Evolutionary conservation across 441 rosid genomes (phyloP).

Genomic region (Melastoma candidum): DNA sequence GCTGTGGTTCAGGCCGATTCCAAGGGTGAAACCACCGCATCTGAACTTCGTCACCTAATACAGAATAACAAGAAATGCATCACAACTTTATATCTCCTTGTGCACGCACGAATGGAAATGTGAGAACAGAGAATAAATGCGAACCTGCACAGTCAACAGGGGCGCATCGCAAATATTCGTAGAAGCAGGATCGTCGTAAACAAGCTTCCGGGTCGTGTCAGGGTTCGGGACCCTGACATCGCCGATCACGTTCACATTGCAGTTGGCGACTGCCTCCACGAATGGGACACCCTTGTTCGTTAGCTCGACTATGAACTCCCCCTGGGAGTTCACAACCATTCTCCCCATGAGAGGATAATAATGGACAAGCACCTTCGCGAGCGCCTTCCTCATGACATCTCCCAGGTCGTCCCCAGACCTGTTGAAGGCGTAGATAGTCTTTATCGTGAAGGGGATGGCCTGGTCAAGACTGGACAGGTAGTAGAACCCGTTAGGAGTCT

Average conservation of each 20-base stretch:
- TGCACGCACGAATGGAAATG: no score
- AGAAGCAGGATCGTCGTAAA: slow-evolving; percentile 8
- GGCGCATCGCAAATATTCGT: slow-evolving; percentile 13
- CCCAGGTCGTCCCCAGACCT: no score
- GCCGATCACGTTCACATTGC: slow-evolving; percentile 13
- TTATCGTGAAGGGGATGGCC: no score
- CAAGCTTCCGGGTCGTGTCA: slow-evolving; percentile 6
- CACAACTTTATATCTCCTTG: no score
- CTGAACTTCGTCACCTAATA: slow-evolving; percentile 27
- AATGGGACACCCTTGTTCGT: slow-evolving; percentile 18
- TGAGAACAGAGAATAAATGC: no score
- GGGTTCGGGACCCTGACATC: slow-evolving; percentile 19
- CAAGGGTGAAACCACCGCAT: slow-evolving; percentile 23
- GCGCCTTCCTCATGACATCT: no score
- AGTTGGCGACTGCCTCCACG: slow-evolving; percentile 21
- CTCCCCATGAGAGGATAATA: slow-evolving; percentile 6
- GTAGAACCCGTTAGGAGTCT: no score
- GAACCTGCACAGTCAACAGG: slow-evolving; percentile 13
- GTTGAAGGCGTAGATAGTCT: no score
- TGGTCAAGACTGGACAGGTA: no score
- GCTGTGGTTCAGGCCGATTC: slow-evolving; percentile 19
- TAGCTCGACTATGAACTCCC: slow-evolving; percentile 19
- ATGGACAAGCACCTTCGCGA: no score
- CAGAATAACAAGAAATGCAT: neutral
- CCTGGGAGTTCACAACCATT: slow-evolving; percentile 5